Conservation (phyloP, 1,284 basidiomycete species). For the Cystobasidium pallidum region DNA sequence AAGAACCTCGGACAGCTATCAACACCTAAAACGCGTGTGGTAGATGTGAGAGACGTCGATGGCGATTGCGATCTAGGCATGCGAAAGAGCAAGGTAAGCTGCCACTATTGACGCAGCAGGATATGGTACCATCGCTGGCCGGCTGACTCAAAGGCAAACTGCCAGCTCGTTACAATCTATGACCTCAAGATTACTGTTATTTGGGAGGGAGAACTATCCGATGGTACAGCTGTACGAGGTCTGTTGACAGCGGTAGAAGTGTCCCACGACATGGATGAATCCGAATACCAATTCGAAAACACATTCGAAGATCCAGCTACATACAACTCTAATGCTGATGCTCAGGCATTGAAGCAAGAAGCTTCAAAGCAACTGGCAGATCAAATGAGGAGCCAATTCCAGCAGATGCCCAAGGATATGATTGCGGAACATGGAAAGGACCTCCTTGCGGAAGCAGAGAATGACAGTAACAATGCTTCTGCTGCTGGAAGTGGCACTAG, state of each 20-base stretch:
- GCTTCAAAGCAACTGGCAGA: constrained; percentile 51
- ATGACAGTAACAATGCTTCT: constrained; percentile 21
- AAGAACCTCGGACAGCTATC: constrained; percentile 44
- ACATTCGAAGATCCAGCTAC: constrained; percentile 43
- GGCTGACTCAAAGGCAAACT: not conserved
- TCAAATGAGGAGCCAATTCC: constrained; percentile 50
- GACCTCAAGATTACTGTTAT: constrained; percentile 48
- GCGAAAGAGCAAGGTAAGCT: constrained; percentile 46
- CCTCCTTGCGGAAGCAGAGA: constrained; percentile 48
- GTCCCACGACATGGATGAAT: constrained; percentile 54
- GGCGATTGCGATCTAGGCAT: constrained; percentile 52
- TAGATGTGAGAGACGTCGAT: constrained; percentile 47
- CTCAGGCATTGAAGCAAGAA: constrained; percentile 47
- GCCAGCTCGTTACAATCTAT: constrained; percentile 52
- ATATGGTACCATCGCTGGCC: not conserved
- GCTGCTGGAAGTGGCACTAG: constrained; percentile 29
- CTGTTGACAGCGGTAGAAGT: constrained; percentile 51
- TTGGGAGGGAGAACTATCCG: constrained; percentile 40
- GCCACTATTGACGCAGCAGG: not conserved
- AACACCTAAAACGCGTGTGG: constrained; percentile 46
- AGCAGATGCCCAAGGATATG: constrained; percentile 52
- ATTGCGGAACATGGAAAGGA: constrained; percentile 52
- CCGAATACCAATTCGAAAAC: constrained; percentile 51
- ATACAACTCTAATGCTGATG: constrained; percentile 42
- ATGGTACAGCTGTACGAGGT: constrained; percentile 42